These are phyloP conservation scores for Zostera marina DNA, from an alignment of 116 monocot species.

Conservation along the genomic window DNA sequence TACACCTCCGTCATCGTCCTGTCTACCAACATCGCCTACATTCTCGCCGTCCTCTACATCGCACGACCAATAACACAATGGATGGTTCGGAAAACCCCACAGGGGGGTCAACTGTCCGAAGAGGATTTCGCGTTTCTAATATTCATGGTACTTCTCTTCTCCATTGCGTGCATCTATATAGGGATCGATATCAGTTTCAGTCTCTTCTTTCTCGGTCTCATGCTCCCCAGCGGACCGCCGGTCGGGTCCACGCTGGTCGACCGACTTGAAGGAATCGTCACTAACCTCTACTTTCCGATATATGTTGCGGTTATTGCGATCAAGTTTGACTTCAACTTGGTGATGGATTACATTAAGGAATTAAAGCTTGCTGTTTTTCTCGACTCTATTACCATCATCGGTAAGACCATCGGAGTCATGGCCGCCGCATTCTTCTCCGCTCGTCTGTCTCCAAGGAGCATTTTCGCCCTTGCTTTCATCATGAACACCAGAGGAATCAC, in stretches of 20 bases:
- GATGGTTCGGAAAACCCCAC: slow-evolving; percentile 6
- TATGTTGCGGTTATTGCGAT: slow-evolving; percentile 25
- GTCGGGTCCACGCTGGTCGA: slow-evolving; percentile 20
- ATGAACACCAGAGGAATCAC: slow-evolving; percentile 27
- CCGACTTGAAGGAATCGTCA: slow-evolving; percentile 21
- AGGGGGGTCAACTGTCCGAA: slow-evolving; percentile 7
- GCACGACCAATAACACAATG: slow-evolving; percentile 5
- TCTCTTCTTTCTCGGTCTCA: slow-evolving; percentile 6
- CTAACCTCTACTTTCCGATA: slow-evolving; percentile 26
- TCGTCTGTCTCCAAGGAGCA: slow-evolving; percentile 13
- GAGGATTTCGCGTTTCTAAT: slow-evolving; percentile 4
- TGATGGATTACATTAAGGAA: not conserved
- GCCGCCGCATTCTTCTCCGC: slow-evolving; percentile 19
- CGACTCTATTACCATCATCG: not conserved
- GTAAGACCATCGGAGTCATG: slow-evolving; percentile 21
- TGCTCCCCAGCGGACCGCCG: slow-evolving; percentile 9
- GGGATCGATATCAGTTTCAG: not conserved
- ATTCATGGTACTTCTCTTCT: not conserved
- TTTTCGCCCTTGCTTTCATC: slow-evolving; percentile 20
- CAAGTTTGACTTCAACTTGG: slow-evolving; percentile 5
- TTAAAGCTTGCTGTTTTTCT: slow-evolving; percentile 11
- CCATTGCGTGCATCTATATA: not conserved
- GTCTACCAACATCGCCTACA: not conserved
- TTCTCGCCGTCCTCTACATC: not conserved
- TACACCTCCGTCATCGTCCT: not conserved